Evolutionary conservation across 352 stramenopile species (phyloP), one percentile per base, ranked within the genome.

Genomic region (Phytophthora nicotianae): DNA sequence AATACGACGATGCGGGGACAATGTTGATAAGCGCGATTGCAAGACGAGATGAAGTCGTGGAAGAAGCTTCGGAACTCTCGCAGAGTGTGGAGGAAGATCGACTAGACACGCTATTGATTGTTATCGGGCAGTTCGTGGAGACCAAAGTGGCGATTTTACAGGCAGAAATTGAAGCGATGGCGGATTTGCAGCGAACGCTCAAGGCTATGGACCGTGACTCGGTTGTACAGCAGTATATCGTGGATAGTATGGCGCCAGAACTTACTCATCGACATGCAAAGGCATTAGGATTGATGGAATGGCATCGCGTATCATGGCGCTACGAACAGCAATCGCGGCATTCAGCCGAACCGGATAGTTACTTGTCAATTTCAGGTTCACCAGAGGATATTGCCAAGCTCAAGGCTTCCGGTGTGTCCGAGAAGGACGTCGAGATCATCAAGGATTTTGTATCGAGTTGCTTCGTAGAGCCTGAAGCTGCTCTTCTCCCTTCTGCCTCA

Each of bases 361-460:
- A 79, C 20, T 40, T 95, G 9, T 67, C 52, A 26, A 47, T 90
- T 13, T 50, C 59, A 11, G 14, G 19, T 19, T 58, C 58, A 4
- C 38, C 55, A 24, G 82, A 88, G 8, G 79, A 93, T 46, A 55
- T 76, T 2, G 29, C 66, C 17, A 84, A 83, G 41, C 40, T 93
- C 29, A 91, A 90, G 47, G 70, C 70, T 11, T 72, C 56, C 0
- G 83, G 84, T 11, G 70, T 95, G 1, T 91, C 79, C 0, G 55
- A 65, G 2, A 89, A 86, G 40, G 86, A 95, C 43, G 63, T 93
- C 11, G 82, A 95, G 45, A 75, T 95, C 35, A 91, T 95, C 58
- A 95, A 93, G 61, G 83, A 95, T 41, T 95, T 95, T 60, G 65
- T 95, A n/a, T 77, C 74, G 17, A 91, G 80, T 51, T 95, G 86